Conservation (phyloP, 148 eudicot species). For the Amaranthus cruentus region DNA sequence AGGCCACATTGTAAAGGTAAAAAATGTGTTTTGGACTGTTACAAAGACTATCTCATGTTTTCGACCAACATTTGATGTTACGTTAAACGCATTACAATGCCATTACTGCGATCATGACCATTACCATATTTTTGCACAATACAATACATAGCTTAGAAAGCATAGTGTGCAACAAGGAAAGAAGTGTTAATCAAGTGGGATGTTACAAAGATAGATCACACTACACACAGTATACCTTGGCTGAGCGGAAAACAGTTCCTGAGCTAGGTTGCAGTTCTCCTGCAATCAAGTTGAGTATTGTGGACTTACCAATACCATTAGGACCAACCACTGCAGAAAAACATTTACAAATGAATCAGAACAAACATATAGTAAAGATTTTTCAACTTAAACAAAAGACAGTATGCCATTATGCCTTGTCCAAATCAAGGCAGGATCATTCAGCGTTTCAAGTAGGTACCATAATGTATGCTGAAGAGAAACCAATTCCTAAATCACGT, state of each 20-base stretch:
- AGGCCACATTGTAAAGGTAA: no score
- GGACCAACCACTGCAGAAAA: conserved; percentile 91
- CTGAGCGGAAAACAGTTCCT: conserved; percentile 96
- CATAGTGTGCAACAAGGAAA: neutral
- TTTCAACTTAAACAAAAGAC: neutral
- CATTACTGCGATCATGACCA: no score
- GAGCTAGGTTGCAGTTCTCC: conserved; percentile 99
- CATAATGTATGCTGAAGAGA: neutral
- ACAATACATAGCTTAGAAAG: no score
- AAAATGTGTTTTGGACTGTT: no score
- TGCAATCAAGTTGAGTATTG: conserved; percentile 89
- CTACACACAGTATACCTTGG: conserved; percentile 54
- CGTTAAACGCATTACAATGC: no score
- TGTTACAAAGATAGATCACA: neutral
- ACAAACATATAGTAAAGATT: conserved; percentile 7
- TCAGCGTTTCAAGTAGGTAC: neutral
- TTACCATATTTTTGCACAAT: no score
- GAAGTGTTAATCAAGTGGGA: neutral
- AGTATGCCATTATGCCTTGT: neutral
- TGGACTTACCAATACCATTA: conserved; percentile 98
- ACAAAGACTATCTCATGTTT: no score
- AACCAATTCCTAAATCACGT: neutral
- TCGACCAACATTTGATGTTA: no score
- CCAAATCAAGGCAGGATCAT: conserved; percentile 3
- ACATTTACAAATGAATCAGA: neutral